Evolutionary conservation across 1,139 yeast species (phyloP), one percentile per base, ranked within the genome.

Genomic region (Taphrina populina): DNA sequence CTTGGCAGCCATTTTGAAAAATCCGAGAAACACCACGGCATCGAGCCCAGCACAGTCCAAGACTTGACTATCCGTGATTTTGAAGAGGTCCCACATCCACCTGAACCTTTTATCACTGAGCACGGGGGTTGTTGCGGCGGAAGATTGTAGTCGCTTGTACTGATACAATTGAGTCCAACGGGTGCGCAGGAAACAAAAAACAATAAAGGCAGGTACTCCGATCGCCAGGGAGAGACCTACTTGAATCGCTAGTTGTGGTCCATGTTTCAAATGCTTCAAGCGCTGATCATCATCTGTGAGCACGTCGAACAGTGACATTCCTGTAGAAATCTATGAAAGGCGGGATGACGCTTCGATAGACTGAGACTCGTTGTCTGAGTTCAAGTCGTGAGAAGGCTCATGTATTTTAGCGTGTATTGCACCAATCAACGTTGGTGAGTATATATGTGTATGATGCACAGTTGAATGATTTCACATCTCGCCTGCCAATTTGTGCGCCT

Each of bases 11-110:
- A 85, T 83, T 61, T 80, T 78, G 74, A 87, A 88, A 68, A 87
- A 87, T 13, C 85, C 83, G 26, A 87, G 71, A 64, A 83, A 87
- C 19, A 90, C 96, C 70, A 79, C 88, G 0, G 97, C 96, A 70
- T 92, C 98, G 40, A 92, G 72, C 0, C 98, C 98, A 0, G 96
- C 96, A 66, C 83, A 84, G 60, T 87, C 90, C 55, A 92, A 73
- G 1, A 92, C 80, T 62, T 88, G 88, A 32, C 79, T 77, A 64
- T 92, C 97, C 23, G 77, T 75, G 15, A 88, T 80, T 15, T 70
- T 70, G 67, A 79, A 80, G 15, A 90, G 71, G 0, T 81, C 78
- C 1, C 82, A 77, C 5, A 90, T 73, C 96, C 96, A 90, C 0
- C 92, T 88, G 64, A 88, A 82, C 20, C 85, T 66, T 3, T 86